Base-by-base conservation (phyloP, 1,284 basidiomycete genomes). In the Cutaneotrichosporon arboriforme region DNA sequence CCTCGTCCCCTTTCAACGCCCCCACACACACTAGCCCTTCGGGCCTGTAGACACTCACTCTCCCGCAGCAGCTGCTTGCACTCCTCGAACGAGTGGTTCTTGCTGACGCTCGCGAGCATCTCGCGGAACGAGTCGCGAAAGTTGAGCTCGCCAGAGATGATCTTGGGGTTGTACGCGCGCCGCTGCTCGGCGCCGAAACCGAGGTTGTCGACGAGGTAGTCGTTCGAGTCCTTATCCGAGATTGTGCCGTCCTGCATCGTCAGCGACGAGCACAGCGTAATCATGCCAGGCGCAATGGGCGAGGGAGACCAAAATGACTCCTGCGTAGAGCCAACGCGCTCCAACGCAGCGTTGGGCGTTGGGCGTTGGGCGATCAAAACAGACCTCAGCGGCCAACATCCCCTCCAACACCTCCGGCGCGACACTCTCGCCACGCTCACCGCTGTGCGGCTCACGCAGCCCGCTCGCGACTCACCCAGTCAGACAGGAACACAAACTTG, bases 221-320 rank as follows among this genome's bases (percentile, higher is more conserved):
- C 91, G 75, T 94, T 94, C 18, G 87, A 90, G 74, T 94, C 90
- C 64, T 81, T 82, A 45, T 83, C 89, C 8, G 90, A 93, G 75
- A 93, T 93, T 20, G 89, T 94, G 65, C 90, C 90, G 77, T 92
- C 90, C 90, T 75, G 44, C 8, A n/a, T 15, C 85, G 41, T 23
- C 21, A 49, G 57, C 43, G 34, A 31, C 26, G 26, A 31, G 26
- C 26, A 31, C 26, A n/a, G 26, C 26, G 5, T 31, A 5, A 31
- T 7, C 26, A 10, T 31, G 26, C 26, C 7, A 31, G 26, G n/a
- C n/a, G n/a, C n/a, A n/a, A n/a, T n/a, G n/a, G n/a, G n/a, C n/a
- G n/a, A n/a, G n/a, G n/a, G n/a, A n/a, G n/a, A n/a, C n/a, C n/a
- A n/a, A n/a, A n/a, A n/a, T n/a, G n/a, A n/a, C n/a, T n/a, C n/a